Conservation (phyloP, 495 filamentous ascomycete species). For the Jackrogersella minutella region DNA sequence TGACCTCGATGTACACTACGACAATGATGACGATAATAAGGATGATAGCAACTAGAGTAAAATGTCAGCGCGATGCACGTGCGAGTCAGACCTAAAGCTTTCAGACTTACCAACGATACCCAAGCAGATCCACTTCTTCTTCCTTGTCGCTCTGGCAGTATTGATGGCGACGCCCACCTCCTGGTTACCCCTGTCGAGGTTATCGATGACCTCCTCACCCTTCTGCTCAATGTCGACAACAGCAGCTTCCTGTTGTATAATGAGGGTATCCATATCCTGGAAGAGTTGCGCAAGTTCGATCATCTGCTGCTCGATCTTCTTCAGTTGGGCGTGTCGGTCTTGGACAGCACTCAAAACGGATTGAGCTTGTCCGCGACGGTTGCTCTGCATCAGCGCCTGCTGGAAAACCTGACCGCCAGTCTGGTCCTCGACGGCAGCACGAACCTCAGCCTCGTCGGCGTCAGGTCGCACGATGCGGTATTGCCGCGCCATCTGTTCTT, state of each 20-base stretch:
- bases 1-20: slow-evolving; percentile 55
- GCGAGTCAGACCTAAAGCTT: neutral
- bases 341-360: slow-evolving; percentile 77
- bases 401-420: slow-evolving; percentile 76
- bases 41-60: slow-evolving; percentile 55
- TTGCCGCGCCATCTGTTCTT: slow-evolving; percentile 84
- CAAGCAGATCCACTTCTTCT: slow-evolving; percentile 99
- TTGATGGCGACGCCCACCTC: slow-evolving; percentile 79
- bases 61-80: slow-evolving; percentile 30
- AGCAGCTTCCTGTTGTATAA: slow-evolving; percentile 81
- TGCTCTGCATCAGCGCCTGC: slow-evolving; percentile 77
- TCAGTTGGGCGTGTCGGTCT: slow-evolving; percentile 85
- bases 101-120: slow-evolving; percentile 75
- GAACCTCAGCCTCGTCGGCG: slow-evolving; percentile 80
- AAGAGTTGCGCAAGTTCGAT: slow-evolving; percentile 84
- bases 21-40: slow-evolving; percentile 60
- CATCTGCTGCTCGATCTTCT: slow-evolving; percentile 89
- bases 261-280: slow-evolving; percentile 81
- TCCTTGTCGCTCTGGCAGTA: slow-evolving; percentile 79
- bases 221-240: slow-evolving; percentile 82
- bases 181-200: slow-evolving; percentile 81
- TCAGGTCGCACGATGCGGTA: slow-evolving; percentile 90
- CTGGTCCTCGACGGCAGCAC: slow-evolving; percentile 75
- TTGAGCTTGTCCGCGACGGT: slow-evolving; percentile 81
- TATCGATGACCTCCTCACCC: slow-evolving; percentile 77